A percentile compares a stretch with the other conserved stretches of the same genome.
Evolutionary conservation across 1,284 basidiomycete species (phyloP).

Genomic region (Gymnopus androsaceus): DNA sequence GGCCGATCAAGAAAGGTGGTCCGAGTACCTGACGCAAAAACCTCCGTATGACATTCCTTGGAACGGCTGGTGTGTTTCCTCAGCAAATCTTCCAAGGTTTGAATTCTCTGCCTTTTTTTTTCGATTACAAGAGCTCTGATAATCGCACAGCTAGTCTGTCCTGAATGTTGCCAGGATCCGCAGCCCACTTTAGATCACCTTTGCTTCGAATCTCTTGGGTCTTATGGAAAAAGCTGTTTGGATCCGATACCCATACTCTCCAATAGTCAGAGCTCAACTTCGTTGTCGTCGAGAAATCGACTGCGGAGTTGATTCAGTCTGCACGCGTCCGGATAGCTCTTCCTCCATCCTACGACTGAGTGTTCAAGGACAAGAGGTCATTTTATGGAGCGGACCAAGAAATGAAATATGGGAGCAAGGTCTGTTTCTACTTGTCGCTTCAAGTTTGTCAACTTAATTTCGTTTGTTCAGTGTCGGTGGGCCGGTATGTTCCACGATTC

Average conservation of each 20-base stretch:
- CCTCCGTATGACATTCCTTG: not conserved
- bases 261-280: not conserved
- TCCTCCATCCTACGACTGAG: constrained; percentile 54
- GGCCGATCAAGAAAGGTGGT: constrained; percentile 45
- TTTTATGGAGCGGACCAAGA: constrained; percentile 72
- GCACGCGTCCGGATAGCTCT: constrained; percentile 47
- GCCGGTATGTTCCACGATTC: constrained; percentile 47
- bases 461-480: constrained; percentile 51
- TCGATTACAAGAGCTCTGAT: not conserved
- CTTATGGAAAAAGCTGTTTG: constrained; percentile 43
- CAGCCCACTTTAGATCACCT: constrained; percentile 2
- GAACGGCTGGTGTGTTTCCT: constrained; percentile 63
- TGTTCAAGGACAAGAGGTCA: constrained; percentile 32
- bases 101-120: not conserved
- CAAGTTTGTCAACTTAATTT: not conserved
- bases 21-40: constrained; percentile 37
- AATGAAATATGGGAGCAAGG: constrained; percentile 71
- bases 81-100: constrained; percentile 33
- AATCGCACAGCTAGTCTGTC: not conserved
- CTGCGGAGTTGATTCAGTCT: constrained; percentile 30
- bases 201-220: constrained; percentile 21
- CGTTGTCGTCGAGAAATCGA: constrained; percentile 28
- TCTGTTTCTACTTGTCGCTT: constrained; percentile 29
- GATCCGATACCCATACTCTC: constrained; percentile 57
- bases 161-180: not conserved